Evolutionary conservation across 2,329 filamentous ascomycete genomes (phyloP), one percentile per base, ranked within the genome.

Genomic region (Metarhizium robertsii): DNA sequence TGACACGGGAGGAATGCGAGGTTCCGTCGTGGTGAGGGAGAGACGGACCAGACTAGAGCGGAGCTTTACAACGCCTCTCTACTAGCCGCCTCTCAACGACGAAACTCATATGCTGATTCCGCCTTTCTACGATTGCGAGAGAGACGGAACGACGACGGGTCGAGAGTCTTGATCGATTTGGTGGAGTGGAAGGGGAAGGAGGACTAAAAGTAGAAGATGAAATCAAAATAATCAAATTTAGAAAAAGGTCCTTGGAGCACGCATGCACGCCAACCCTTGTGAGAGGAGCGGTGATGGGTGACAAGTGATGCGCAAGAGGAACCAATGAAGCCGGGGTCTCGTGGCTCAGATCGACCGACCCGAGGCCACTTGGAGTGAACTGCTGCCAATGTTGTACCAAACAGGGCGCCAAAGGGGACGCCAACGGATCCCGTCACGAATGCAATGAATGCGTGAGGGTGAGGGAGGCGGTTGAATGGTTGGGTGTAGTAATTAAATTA

Each of bases 251-350:
- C 38, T 52, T 16, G 51, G 46, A 32, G 52, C 55, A 52, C 52
- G 48, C 38, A 29, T 29, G 54, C 45, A 47, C 18, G 20, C 51
- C 29, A 50, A 38, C 34, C 51, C 14, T 36, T 32, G 20, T 25
- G 42, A 52, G 43, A 54, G 55, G 25, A 54, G 55, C 60, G 57
- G 58, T 55, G 59, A 61, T 56, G 58, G 29, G 36, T n/a, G 52
- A 52, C 34, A 40, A 43, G 53, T 29, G 30, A 48, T 30, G 45
- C 20, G 43, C 20, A 34, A 40, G 48, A 42, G 49, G 53, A 53
- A 47, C 60, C 60, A 61, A 60, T 60, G 51, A 55, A 52, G 54
- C 45, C 5, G 32, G 30, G 13, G 40, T 53, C 59, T 53, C 25
- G 25, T 61, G 50, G 59, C 34, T 49, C 56, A 54, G 55, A 57